Conservation (phyloP, 768 basidiomycete species). For the Leccinum subgranulosum region DNA sequence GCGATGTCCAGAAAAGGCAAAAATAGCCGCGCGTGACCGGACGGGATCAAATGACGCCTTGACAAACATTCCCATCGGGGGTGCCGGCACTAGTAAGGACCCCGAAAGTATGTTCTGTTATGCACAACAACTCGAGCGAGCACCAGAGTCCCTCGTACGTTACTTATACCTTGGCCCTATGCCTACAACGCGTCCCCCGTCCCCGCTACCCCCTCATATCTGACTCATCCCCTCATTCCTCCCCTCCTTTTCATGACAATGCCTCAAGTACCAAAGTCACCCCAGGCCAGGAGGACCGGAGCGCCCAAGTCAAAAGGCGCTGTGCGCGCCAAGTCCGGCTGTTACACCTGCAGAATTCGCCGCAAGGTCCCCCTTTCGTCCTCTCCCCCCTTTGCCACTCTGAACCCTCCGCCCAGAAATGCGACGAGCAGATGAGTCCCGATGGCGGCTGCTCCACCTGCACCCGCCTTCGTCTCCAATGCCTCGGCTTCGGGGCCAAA, state of each 20-base stretch:
- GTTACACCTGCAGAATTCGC: constrained; percentile 85
- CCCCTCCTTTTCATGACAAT: constrained; percentile 10
- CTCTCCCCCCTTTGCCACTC: constrained; percentile 1
- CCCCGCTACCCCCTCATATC: constrained; percentile 6
- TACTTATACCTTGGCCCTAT: constrained; percentile 33
- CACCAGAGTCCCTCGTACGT: constrained; percentile 18
- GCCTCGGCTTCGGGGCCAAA: constrained; percentile 81
- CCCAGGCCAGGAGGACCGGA: constrained; percentile 41
- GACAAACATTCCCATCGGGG: constrained; percentile 21
- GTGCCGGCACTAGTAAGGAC: constrained; percentile 18
- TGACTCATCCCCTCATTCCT: background rate
- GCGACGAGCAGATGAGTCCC: constrained; percentile 67
- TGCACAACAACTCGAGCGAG: background rate
- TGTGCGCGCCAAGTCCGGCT: constrained; percentile 82
- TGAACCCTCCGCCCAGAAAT: constrained; percentile 55
- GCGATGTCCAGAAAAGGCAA: constrained; percentile 14
- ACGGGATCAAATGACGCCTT: constrained; percentile 26
- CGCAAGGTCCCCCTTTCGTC: constrained; percentile 57
- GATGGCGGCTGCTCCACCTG: constrained; percentile 73
- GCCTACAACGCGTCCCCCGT: constrained; percentile 17
- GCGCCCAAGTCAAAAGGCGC: constrained; percentile 77
- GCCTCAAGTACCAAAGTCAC: constrained; percentile 41
- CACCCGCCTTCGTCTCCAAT: constrained; percentile 75
- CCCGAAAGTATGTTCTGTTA: constrained; percentile 12
- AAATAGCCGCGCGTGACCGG: constrained; percentile 15